Percentiles rank a stretch among this genome's conserved stretches.
Conservation (phyloP, 129 eudicot species). For the Dittrichia graveolens region DNA sequence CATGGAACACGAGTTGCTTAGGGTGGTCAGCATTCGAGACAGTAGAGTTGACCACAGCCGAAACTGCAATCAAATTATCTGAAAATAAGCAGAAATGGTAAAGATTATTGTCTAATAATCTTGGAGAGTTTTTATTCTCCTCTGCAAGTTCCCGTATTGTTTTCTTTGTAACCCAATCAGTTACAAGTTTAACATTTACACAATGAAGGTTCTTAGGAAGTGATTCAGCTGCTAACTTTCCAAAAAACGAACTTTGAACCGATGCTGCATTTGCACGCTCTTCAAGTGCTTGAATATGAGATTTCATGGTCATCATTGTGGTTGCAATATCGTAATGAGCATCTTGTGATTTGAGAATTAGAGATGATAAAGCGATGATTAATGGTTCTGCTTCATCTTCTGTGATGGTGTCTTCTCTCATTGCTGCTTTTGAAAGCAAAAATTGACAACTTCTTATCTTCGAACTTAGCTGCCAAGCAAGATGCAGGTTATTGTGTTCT, state of each 20-base stretch:
- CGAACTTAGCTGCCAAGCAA: constrained; percentile 78
- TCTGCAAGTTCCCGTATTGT: constrained; percentile 44
- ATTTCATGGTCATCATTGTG: constrained; percentile 91
- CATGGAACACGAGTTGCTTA: constrained; percentile 83
- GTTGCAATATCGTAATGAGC: constrained; percentile 92
- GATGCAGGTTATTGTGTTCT: constrained; percentile 81
- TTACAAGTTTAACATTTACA: constrained; percentile 55
- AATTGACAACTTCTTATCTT: constrained; percentile 71
- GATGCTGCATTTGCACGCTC: constrained; percentile 81
- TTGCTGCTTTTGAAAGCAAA: constrained; percentile 74
- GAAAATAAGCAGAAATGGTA: constrained; percentile 90
- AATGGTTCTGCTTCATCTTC: constrained; percentile 72
- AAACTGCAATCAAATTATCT: constrained; percentile 70
- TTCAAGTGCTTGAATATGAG: constrained; percentile 91
- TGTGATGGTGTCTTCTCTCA: constrained; percentile 62
- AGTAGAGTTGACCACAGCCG: constrained; percentile 83
- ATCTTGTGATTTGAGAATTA: constrained; percentile 80
- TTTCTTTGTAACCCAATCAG: constrained; percentile 63
- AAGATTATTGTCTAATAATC: constrained; percentile 75
- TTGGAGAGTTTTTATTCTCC: constrained; percentile 70
- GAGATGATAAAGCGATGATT: constrained; percentile 58
- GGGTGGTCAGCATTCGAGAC: constrained; percentile 85
- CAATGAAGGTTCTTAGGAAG: constrained; percentile 79
- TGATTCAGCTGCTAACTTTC: constrained; percentile 79
- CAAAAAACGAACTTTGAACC: constrained; percentile 71